phyloP scores from a whole-genome alignment of 345 rosid genomes.

The Eucalyptus marginata region DNA sequence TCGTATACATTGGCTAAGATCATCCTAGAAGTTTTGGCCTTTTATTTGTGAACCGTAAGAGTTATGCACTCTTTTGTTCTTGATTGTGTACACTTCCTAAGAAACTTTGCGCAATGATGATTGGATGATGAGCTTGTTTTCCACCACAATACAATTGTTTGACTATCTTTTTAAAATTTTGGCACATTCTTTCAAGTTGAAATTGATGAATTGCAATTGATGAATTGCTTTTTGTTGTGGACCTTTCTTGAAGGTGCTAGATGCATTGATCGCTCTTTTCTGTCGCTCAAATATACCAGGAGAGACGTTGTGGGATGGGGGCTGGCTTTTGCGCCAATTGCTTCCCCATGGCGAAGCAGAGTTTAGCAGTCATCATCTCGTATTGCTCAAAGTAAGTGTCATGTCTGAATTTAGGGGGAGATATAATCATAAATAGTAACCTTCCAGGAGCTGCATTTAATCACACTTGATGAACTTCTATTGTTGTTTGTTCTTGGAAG shows the following conservation, averaged over 20 bases:
- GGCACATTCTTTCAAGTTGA: neutral
- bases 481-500: neutral
- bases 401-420: neutral
- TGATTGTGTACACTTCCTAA: neutral
- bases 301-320: slow-evolving; percentile 93
- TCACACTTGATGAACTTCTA: neutral
- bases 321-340: slow-evolving; percentile 96
- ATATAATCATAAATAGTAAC: neutral
- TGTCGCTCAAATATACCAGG: slow-evolving; percentile 82
- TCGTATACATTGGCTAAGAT: neutral
- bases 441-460: neutral
- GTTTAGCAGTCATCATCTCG: slow-evolving; percentile 68
- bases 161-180: neutral
- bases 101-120: neutral
- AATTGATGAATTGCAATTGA: neutral
- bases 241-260: slow-evolving; percentile 55
- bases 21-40: neutral
- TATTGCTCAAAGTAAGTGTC: slow-evolving; percentile 48
- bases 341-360: slow-evolving; percentile 87
- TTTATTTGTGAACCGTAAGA: neutral
- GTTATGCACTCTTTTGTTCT: neutral
- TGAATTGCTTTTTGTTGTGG: neutral
- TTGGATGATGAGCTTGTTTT: neutral
- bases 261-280: slow-evolving; percentile 77
- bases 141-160: neutral